Evolutionary conservation across 1,284 basidiomycete species (phyloP), one percentile per base, ranked within the genome.

Genomic region (Irpex sp.): DNA sequence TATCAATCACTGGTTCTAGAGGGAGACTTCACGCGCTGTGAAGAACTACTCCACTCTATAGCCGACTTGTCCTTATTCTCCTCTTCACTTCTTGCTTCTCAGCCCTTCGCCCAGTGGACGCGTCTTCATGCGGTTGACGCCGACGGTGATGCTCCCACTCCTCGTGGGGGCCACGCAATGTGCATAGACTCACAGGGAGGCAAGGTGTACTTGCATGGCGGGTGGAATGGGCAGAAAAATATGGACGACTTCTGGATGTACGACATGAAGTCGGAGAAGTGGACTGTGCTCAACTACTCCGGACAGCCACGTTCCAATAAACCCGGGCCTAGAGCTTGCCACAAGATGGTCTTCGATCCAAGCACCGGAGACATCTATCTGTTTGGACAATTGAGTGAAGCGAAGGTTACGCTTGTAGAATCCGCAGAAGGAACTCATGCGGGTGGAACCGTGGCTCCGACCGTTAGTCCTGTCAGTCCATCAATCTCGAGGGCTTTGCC

Each of bases 241-340:
- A 77, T 94, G 13, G 87, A 90, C 66, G 93, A 95, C 71, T 87
- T 94, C 63, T 94, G 92, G 92, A 80, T 81, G 50, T 94, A 91
- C 72, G 80, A 83, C 64, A 82, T 91, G 69, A 75, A 75, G 49
- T 77, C 81, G n/a, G 83, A 85, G 57, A 77, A 79, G 58, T 94
- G 93, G 93, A 77, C 77, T 4, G 68, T 86, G 26, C 77, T 93
- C 58, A 87, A 84, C 61, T 75, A 79, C 37, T 82, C 79, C 57
- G 88, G 88, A 0, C 77, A 81, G 1, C 70, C 76, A 46, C 86
- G 89, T 53, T 77, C 78, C 60, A 83, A 87, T 59, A 90, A 89
- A 0, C 93, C 92, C 1, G 83, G 85, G 3, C 82, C 90, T 3
- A 77, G 92, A 33, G 87, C 88, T 37, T 94, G 92, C 70, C 93